Conservation (phyloP, 805 yeast genomes). For the Nakazawaea ernobii region DNA sequence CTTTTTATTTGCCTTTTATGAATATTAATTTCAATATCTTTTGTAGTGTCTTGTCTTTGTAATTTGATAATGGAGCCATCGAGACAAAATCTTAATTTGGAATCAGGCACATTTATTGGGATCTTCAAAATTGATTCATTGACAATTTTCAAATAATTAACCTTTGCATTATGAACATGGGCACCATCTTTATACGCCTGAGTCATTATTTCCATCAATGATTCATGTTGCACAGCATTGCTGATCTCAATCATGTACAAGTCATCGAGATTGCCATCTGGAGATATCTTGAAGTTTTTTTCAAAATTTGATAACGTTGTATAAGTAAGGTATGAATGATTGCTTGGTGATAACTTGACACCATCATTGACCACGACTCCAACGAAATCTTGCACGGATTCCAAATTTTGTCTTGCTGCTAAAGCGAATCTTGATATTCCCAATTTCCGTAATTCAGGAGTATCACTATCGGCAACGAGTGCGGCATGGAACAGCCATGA, state of each 20-base stretch:
- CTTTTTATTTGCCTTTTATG: background rate
- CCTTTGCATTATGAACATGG: constrained; percentile 45
- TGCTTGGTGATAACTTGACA: constrained; percentile 10
- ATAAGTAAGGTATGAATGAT: constrained; percentile 53
- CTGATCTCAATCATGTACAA: constrained; percentile 39
- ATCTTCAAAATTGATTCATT: constrained; percentile 1
- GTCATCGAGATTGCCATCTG: constrained; percentile 42
- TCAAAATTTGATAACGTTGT: constrained; percentile 56
- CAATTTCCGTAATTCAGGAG: constrained; percentile 54
- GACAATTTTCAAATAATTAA: constrained; percentile 34
- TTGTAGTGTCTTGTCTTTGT: background rate
- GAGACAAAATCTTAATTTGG: constrained; percentile 51
- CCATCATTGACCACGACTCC: constrained; percentile 30
- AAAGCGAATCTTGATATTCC: constrained; percentile 65
- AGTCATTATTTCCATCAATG: constrained; percentile 49
- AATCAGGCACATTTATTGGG: constrained; percentile 20
- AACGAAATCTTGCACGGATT: constrained; percentile 42
- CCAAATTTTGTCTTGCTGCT: constrained; percentile 57
- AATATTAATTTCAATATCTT: constrained; percentile 4
- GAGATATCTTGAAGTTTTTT: constrained; percentile 57
- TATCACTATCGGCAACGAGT: constrained; percentile 73
- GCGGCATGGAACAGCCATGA: constrained; percentile 89
- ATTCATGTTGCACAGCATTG: constrained; percentile 30
- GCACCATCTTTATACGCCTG: constrained; percentile 51
- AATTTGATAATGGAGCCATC: constrained; percentile 53